Percentiles rank a stretch among this genome's conserved stretches.
phyloP scores from a whole-genome alignment of 1,284 basidiomycete species.

The Ustilago cynodontis region DNA sequence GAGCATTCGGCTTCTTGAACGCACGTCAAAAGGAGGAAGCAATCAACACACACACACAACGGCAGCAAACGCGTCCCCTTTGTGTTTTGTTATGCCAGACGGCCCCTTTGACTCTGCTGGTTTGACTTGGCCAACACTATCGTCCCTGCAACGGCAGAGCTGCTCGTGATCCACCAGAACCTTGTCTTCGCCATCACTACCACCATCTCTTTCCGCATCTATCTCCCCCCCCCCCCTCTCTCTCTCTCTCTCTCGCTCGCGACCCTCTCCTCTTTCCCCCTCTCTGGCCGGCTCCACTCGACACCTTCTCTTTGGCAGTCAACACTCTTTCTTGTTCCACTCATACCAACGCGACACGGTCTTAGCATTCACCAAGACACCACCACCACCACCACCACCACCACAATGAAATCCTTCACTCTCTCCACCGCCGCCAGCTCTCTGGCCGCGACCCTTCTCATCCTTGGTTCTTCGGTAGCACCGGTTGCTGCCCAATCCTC shows the following conservation, averaged over 20 bases:
- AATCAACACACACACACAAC: constrained; percentile 20
- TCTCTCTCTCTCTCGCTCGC: constrained; percentile 3
- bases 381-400: neutral
- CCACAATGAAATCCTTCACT: constrained; percentile 37
- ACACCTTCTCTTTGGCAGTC: neutral
- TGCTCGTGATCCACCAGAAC: neutral
- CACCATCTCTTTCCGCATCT: constrained; percentile 14
- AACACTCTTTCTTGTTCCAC: neutral
- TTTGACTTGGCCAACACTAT: neutral
- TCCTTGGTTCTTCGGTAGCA: constrained; percentile 29
- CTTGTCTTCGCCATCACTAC: constrained; percentile 11
- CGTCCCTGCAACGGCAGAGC: neutral
- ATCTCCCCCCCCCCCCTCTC: neutral
- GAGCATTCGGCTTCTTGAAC: neutral
- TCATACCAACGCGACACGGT: neutral
- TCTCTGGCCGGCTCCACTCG: neutral
- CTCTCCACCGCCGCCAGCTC: constrained; percentile 31
- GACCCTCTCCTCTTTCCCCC: neutral
- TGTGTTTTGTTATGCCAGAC: too few relatives aligned
- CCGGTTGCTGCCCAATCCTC: constrained; percentile 41
- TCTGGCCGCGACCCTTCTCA: constrained; percentile 30
- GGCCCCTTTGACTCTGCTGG: neutral
- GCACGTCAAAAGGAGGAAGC: neutral
- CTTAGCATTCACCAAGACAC: constrained; percentile 1
- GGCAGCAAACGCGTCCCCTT: neutral